phyloP scores from a whole-genome alignment of 495 filamentous ascomycete genomes.

The Penicillium goetzii region DNA sequence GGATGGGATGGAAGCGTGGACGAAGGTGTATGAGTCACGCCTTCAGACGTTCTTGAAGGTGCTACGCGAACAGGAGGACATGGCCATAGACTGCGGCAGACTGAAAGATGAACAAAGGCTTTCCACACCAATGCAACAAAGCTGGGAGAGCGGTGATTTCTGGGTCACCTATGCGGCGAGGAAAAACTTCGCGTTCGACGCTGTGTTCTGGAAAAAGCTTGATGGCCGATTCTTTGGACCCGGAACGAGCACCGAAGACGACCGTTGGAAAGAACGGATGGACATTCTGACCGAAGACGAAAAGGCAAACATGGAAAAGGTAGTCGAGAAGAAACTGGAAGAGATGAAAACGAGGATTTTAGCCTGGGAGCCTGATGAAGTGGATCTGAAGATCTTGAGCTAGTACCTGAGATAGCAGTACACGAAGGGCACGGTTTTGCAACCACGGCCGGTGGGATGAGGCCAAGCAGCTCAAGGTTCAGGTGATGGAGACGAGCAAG shows the following conservation, averaged over 20 bases:
- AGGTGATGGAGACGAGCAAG: no score
- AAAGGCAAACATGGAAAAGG: conserved; percentile 14
- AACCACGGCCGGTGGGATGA: no score
- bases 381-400: conserved; percentile 13
- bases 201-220: conserved; percentile 26
- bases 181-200: conserved; percentile 25
- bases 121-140: conserved; percentile 24
- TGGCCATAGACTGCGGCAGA: conserved; percentile 14
- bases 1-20: conserved; percentile 27
- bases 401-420: conserved; percentile 9
- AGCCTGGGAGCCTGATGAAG: conserved; percentile 22
- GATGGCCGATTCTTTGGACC: conserved; percentile 28
- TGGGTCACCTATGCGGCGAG: conserved; percentile 26
- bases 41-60: conserved; percentile 23
- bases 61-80: conserved; percentile 19
- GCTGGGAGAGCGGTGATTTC: conserved; percentile 30
- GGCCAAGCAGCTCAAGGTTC: no score
- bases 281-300: conserved; percentile 12
- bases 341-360: conserved; percentile 13
- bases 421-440: neutral
- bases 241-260: conserved; percentile 3
- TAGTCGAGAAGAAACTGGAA: conserved; percentile 13
- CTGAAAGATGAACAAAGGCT: conserved; percentile 20
- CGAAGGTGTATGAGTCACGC: conserved; percentile 15
- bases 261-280: conserved; percentile 15